A percentile compares a stretch with the other conserved stretches of the same genome.
Evolutionary conservation across 768 basidiomycete species (phyloP).

Genomic region (Chalciporus piperatus): DNA sequence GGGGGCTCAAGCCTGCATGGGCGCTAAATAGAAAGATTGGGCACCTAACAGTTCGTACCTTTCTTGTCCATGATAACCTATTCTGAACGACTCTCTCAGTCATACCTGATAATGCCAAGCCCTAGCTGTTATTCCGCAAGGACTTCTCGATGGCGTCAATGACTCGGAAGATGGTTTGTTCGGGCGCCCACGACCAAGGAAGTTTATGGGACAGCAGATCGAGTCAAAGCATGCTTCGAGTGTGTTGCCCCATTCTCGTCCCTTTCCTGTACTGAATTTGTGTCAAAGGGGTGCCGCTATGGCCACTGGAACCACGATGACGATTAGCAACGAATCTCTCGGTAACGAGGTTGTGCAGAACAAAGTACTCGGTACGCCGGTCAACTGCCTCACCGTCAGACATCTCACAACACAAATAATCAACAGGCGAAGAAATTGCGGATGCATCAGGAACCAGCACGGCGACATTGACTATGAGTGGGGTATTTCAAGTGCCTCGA

Average conservation of each 20-base stretch:
- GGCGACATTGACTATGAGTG: slow-evolving; percentile 62
- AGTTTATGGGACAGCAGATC: slow-evolving; percentile 51
- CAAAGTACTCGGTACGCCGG: slow-evolving; percentile 48
- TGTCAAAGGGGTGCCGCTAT: slow-evolving; percentile 56
- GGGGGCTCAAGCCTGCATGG: slow-evolving; percentile 85
- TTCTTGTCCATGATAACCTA: background rate
- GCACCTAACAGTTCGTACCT: slow-evolving; percentile 58
- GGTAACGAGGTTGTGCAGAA: slow-evolving; percentile 68
- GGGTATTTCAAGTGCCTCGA: slow-evolving; percentile 70
- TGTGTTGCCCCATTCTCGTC: slow-evolving; percentile 30
- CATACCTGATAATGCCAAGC: slow-evolving; percentile 75
- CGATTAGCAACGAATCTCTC: slow-evolving; percentile 36
- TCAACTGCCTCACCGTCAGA: background rate
- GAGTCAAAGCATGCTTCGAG: slow-evolving; percentile 74
- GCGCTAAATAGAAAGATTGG: slow-evolving; percentile 70
- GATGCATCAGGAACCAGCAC: slow-evolving; percentile 59
- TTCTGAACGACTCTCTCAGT: slow-evolving; percentile 40
- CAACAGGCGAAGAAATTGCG: slow-evolving; percentile 60
- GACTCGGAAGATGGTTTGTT: slow-evolving; percentile 55
- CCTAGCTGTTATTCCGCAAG: slow-evolving; percentile 43
- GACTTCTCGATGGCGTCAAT: background rate
- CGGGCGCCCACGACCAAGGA: slow-evolving; percentile 69
- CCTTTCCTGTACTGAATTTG: background rate
- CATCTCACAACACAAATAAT: background rate
- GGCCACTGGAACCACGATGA: slow-evolving; percentile 61